phyloP scores from a whole-genome alignment of 1,139 yeast species.

The Candida sp. region DNA sequence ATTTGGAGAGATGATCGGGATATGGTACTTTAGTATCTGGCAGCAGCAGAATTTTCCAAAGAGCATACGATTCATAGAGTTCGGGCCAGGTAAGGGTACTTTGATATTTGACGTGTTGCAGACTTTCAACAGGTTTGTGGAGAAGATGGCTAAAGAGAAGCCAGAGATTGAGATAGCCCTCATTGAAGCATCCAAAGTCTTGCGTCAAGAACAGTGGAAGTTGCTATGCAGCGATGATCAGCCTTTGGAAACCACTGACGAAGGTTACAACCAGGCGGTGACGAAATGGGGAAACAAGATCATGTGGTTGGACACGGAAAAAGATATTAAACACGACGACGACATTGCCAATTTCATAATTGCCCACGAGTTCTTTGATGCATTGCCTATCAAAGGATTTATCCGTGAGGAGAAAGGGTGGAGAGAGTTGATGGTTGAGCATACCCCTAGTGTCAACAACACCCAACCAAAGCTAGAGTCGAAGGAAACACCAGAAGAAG shows the following conservation, averaged over 20 bases:
- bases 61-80: slow-evolving; percentile 66
- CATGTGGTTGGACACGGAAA: slow-evolving; percentile 75
- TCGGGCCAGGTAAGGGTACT: slow-evolving; percentile 91
- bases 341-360: slow-evolving; percentile 61
- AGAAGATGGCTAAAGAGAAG: slow-evolving; percentile 22
- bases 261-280: slow-evolving; percentile 41
- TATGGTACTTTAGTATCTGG: slow-evolving; percentile 74
- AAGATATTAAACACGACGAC: slow-evolving; percentile 45
- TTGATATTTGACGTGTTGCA: slow-evolving; percentile 67
- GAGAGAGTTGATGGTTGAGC: slow-evolving; percentile 78
- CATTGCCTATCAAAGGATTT: slow-evolving; percentile 79
- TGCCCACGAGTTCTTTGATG: slow-evolving; percentile 91
- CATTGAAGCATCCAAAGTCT: slow-evolving; percentile 75
- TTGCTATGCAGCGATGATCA: slow-evolving; percentile 45
- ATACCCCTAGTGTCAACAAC: slow-evolving; percentile 45
- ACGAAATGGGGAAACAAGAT: slow-evolving; percentile 61
- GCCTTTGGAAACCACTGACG: slow-evolving; percentile 21
- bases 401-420: slow-evolving; percentile 73
- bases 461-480: slow-evolving; percentile 34
- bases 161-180: slow-evolving; percentile 50
- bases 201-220: slow-evolving; percentile 61
- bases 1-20: slow-evolving; percentile 86
- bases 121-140: slow-evolving; percentile 46
- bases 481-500: slow-evolving; percentile 11
- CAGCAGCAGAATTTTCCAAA: slow-evolving; percentile 56